phyloP scores from a whole-genome alignment of 306 rosid species.

The Gillenia trifoliata region DNA sequence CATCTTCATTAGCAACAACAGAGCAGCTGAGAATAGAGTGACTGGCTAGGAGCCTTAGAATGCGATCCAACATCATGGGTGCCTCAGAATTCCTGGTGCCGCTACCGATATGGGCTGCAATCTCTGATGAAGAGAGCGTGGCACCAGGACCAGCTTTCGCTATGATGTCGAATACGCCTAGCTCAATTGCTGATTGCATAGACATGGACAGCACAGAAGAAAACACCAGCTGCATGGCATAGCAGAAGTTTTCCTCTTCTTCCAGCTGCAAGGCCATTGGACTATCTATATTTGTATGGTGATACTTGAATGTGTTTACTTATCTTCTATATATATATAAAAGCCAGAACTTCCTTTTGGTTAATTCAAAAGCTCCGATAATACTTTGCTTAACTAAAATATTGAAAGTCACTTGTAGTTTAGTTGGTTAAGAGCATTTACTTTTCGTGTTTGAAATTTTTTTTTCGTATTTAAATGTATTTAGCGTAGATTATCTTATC shows the following conservation, averaged over 20 bases:
- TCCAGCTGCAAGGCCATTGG: neutral
- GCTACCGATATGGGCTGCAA: slow-evolving; percentile 18
- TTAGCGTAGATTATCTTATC: too few species aligned
- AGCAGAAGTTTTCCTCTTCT: slow-evolving; percentile 34
- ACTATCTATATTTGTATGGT: neutral
- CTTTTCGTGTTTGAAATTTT: too few species aligned
- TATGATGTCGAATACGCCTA: slow-evolving; percentile 48
- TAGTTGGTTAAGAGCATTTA: too few species aligned
- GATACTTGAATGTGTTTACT: neutral
- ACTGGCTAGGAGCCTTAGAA: slow-evolving; percentile 40
- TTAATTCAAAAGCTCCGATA: too few species aligned
- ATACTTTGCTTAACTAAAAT: too few species aligned
- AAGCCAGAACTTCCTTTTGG: too few species aligned
- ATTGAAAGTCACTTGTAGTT: too few species aligned
- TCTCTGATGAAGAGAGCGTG: slow-evolving; percentile 28
- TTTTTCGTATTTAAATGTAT: too few species aligned
- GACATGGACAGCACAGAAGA: slow-evolving; percentile 30
- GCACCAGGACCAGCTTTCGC: slow-evolving; percentile 31
- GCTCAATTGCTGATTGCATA: slow-evolving; percentile 33
- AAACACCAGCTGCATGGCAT: slow-evolving; percentile 29
- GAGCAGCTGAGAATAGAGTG: slow-evolving; percentile 42
- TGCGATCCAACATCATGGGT: slow-evolving; percentile 44
- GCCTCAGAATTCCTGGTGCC: slow-evolving; percentile 33
- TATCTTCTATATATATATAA: too few species aligned
- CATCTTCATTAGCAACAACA: neutral